Evolutionary conservation across 1,139 yeast species (phyloP).

Genomic region (Yamadazyma sp.): DNA sequence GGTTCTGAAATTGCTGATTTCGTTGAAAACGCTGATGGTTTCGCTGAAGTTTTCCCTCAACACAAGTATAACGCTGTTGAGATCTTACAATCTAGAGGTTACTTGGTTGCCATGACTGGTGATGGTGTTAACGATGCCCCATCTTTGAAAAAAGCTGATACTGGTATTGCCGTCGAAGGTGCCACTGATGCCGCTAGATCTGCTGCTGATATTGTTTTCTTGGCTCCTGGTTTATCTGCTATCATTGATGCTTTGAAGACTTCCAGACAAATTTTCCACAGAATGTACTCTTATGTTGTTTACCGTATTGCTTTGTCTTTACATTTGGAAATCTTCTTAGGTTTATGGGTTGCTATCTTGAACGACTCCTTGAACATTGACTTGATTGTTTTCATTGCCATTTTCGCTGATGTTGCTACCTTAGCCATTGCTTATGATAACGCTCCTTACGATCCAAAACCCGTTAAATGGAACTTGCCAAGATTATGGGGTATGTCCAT

Average conservation of each 20-base stretch:
- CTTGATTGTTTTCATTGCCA: slow-evolving; percentile 90
- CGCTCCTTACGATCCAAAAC: slow-evolving; percentile 96
- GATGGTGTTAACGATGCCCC: slow-evolving; percentile 98
- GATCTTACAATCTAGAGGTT: slow-evolving; percentile 87
- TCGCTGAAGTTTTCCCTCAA: slow-evolving; percentile 97
- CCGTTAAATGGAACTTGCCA: slow-evolving; percentile 98
- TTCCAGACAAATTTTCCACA: slow-evolving; percentile 96
- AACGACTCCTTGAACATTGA: slow-evolving; percentile 80
- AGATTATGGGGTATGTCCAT: slow-evolving; percentile 97
- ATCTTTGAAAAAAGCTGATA: slow-evolving; percentile 93
- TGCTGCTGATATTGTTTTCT: slow-evolving; percentile 95
- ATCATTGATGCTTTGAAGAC: slow-evolving; percentile 92
- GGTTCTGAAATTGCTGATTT: slow-evolving; percentile 96
- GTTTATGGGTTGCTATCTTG: slow-evolving; percentile 92
- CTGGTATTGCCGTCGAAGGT: slow-evolving; percentile 98
- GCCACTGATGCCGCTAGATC: slow-evolving; percentile 96
- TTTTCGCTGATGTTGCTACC: slow-evolving; percentile 94
- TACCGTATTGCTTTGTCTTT: slow-evolving; percentile 93
- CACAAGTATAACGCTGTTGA: slow-evolving; percentile 93
- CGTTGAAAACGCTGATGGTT: slow-evolving; percentile 96
- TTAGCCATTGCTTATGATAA: slow-evolving; percentile 94
- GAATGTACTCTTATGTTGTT: slow-evolving; percentile 95
- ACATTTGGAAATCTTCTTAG: slow-evolving; percentile 90
- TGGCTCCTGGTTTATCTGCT: slow-evolving; percentile 95
- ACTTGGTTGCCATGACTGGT: slow-evolving; percentile 98